phyloP scores from a whole-genome alignment of 2,329 filamentous ascomycete genomes.

The Didymellaceae sp. region DNA sequence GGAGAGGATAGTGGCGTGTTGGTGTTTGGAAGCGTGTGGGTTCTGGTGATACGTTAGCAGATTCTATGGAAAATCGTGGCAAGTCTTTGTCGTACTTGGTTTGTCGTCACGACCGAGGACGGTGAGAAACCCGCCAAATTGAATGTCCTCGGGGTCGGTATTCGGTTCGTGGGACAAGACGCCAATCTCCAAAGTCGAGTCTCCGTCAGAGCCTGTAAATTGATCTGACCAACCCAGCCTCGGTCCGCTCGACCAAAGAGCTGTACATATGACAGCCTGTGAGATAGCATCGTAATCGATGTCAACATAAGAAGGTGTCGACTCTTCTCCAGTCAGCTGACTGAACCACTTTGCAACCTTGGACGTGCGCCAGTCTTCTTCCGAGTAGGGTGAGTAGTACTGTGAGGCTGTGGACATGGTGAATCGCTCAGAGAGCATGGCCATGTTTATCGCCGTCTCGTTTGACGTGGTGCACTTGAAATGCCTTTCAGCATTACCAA shows the following conservation, averaged over 20 bases:
- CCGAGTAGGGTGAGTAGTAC: slow-evolving; percentile 64
- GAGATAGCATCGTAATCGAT: slow-evolving; percentile 77
- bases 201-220: slow-evolving; percentile 39
- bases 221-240: slow-evolving; percentile 55
- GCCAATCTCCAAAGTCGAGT: slow-evolving; percentile 77
- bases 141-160: slow-evolving; percentile 74
- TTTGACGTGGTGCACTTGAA: slow-evolving; percentile 60
- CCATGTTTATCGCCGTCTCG: slow-evolving; percentile 68
- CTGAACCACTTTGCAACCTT: neutral
- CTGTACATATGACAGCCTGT: slow-evolving; percentile 69
- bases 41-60: slow-evolving; percentile 52
- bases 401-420: slow-evolving; percentile 70
- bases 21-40: slow-evolving; percentile 84
- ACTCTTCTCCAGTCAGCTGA: slow-evolving; percentile 1
- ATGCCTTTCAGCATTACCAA: slow-evolving; percentile 39
- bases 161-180: slow-evolving; percentile 72
- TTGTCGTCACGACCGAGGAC: slow-evolving; percentile 77
- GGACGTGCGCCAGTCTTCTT: slow-evolving; percentile 5
- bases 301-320: slow-evolving; percentile 70
- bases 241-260: slow-evolving; percentile 61
- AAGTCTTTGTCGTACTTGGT: slow-evolving; percentile 59
- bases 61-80: neutral
- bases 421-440: slow-evolving; percentile 64
- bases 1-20: slow-evolving; percentile 75
- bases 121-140: slow-evolving; percentile 77